Evolutionary conservation across 345 rosid species (phyloP), one percentile per base, ranked within the genome.

Genomic region (Noccaea bulbosa): DNA sequence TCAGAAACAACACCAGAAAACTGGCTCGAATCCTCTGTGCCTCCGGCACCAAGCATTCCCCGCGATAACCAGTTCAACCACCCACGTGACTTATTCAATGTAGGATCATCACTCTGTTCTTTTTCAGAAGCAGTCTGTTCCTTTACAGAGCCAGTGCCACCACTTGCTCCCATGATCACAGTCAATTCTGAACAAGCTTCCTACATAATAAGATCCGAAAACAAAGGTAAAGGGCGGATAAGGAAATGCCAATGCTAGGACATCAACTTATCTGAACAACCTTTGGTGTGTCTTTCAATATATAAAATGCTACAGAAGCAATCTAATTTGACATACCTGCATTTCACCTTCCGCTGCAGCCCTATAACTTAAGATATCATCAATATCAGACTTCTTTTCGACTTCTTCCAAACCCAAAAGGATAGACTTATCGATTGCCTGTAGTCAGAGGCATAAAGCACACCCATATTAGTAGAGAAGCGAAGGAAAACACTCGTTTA

Each of bases 21-120:
- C 72, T 90, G 98, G 77, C 86, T 81, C 69, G 93, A 86, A 73
- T 88, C 98, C 62, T 88, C 97, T 37, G 98, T 90, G 45, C 97
- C 98, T 58, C 96, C 98, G 62, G 98, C 98, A 79, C 98, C 97
- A 68, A 90, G 98, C 98, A 93, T 93, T 62, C 98, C 97, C 61
- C 93, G 89, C 30, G 98, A 93, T 62, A 93, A 81, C 97, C 97
- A 90, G 72, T 93, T 93, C 81, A 90, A 82, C 98, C 98, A 93
- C 65, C 98, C 97, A 68, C 88, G 84, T 12, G 97, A 83, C 79
- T 80, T 83, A 76, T 82, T 82, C 11, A 77, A 79, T 43, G 74
- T 73, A 34, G 40, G 87, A 50, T 80, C 91, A 60, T 87, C 90
- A 71, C 77, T 85, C 52, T 67, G 83, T 45, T 84, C 81, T 71